Base-by-base conservation (phyloP, 768 basidiomycete species). In the Mycena olivaceomarginata region DNA sequence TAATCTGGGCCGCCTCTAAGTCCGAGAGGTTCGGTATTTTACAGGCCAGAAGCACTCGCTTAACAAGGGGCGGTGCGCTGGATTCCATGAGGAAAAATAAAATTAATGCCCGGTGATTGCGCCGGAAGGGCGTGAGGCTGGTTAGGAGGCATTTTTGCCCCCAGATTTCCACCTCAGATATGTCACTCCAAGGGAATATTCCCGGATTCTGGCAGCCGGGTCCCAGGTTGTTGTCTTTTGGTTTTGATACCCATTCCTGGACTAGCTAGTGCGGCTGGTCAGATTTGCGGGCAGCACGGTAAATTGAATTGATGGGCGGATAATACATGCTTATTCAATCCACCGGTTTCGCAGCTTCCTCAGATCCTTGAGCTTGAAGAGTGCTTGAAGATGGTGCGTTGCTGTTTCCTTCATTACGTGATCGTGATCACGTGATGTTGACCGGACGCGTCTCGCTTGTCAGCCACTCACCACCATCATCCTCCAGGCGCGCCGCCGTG, bases 371-470 rank as follows among this genome's bases (percentile, higher is more conserved):
- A 57, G 56, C 56, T 57, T 57, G 39, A 37, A n/a, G 20, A 9
- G 15, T n/a, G 25, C 31, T 31, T 31, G 31, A 3, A 31, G 5
- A 51, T 7, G 18, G 25, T 57, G 57, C 41, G 9, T 45, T 69
- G 13, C n/a, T n/a, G n/a, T n/a, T n/a, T 18, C 12, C 22, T 10
- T 2, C 43, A 45, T 45, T 45, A 31, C 31, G 31, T 31, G 31
- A 31, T 2, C 56, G 56, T 70, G 56, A 43, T 8, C 70, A 71
- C 70, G 60, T 71, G 70, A 63, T 71, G 70, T 71, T 71, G 70
- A n/a, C 41, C 41, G 10, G 37, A 71, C 70, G 70, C 70, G 70
- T 67, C 67, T 53, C 70, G 59, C 70, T 53, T 71, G 60, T 51
- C 20, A 31, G 31, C 31, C 40, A 5, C 46, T 41, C 43, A n/a